These are phyloP conservation scores for Lavandula angustifolia DNA, from an alignment of 257 asterid species.

Conservation along the genomic window DNA sequence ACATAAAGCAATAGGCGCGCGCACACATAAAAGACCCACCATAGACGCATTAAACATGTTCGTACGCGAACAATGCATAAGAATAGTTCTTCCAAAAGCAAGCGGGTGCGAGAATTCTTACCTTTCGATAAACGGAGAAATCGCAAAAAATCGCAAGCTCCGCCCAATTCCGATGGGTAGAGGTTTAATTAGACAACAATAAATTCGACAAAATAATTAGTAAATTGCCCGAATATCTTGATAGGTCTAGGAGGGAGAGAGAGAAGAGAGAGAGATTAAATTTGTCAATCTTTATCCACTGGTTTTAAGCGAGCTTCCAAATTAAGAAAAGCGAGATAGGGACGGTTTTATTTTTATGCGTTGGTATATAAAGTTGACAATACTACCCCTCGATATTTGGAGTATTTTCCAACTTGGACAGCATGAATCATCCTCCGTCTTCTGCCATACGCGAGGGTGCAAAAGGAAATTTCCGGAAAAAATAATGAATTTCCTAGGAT, in stretches of 20 bases:
- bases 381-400: slow-evolving; percentile 22
- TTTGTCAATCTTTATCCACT: slow-evolving; percentile 40
- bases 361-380: slow-evolving; percentile 12
- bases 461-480: not conserved
- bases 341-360: slow-evolving; percentile 14
- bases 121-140: slow-evolving; percentile 23
- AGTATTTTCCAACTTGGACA: slow-evolving; percentile 18
- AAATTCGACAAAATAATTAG: slow-evolving; percentile 11
- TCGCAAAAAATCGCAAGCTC: slow-evolving; percentile 3
- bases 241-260: slow-evolving; percentile 31
- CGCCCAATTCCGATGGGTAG: slow-evolving; percentile 24
- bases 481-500: not conserved
- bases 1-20: not conserved
- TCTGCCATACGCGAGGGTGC: not conserved
- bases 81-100: not conserved
- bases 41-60: slow-evolving; percentile 14
- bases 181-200: slow-evolving; percentile 24
- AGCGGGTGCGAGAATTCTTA: slow-evolving; percentile 21
- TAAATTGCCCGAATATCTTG: slow-evolving; percentile 26
- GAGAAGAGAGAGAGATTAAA: slow-evolving; percentile 13
- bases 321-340: slow-evolving; percentile 27
- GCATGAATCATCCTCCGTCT: not conserved
- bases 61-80: slow-evolving; percentile 24
- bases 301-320: slow-evolving; percentile 31
- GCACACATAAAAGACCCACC: not conserved